These are phyloP conservation scores for Stipa capillata DNA, from an alignment of 176 grass and related monocot genomes.

Conservation along the genomic window DNA sequence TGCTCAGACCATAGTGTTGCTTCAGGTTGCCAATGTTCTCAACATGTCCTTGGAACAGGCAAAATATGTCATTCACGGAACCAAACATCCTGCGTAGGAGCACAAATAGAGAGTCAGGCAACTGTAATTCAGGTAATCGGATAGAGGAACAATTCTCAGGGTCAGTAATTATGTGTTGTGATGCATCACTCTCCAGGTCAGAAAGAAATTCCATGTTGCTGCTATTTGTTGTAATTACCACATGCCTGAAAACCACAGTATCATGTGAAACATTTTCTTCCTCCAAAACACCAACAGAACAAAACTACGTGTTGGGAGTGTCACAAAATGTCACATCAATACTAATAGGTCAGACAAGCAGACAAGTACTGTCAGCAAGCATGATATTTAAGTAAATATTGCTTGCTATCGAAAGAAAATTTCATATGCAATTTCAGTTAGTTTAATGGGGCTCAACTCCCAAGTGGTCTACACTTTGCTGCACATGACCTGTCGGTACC, in stretches of 20 bases:
- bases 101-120: neutral
- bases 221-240: neutral
- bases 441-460: neutral
- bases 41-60: slow-evolving; percentile 76
- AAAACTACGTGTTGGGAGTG: neutral
- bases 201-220: neutral
- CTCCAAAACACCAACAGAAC: neutral
- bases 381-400: neutral
- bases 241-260: neutral
- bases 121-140: neutral
- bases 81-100: slow-evolving; percentile 58
- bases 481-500: neutral
- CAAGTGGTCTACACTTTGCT: neutral
- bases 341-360: neutral
- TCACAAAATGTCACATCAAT: neutral
- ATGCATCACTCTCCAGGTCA: neutral
- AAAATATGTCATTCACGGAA: slow-evolving; percentile 80
- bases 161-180: neutral
- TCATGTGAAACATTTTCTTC: neutral
- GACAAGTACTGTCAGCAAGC: neutral
- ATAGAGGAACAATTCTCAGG: neutral
- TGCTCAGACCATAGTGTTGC: slow-evolving; percentile 84
- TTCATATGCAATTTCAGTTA: slow-evolving; percentile 12
- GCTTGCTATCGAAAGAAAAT: neutral
- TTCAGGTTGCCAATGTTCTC: slow-evolving; percentile 84